Base-by-base conservation (phyloP, 345 rosid genomes). In the Gossypium anomalum region DNA sequence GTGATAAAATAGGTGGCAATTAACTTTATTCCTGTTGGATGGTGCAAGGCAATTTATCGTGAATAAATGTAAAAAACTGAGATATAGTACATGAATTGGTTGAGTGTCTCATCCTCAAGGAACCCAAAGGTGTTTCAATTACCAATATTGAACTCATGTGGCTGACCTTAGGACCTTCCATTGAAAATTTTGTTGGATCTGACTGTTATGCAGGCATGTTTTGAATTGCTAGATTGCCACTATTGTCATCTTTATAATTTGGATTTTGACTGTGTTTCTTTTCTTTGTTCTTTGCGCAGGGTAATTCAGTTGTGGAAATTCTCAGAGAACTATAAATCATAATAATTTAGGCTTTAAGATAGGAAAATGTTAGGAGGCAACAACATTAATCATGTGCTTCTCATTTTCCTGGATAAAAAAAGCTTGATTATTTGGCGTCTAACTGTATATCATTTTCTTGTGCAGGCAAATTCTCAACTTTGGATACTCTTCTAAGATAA, bases 341-440 rank as follows among this genome's bases (percentile, higher is more conserved):
- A 52, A 23, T 25, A 29, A 15, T 71, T 61, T 74, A 73, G 72
- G 61, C 41, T 78, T 22, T 5, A 17, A 20, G 3, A 55, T 56
- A 17, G 77, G 76, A 83, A 81, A 65, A 93, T 93, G 98, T 78
- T 91, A 70, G 88, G 90, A 79, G 91, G 91, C 77, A 85, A 83
- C 85, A 87, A 81, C 27, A 79, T 73, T 41, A 89, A 83, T 85
- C 80, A 83, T 76, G 76, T 80, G 71, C 84, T 82, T 60, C 93
- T 89, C 29, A 83, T 75, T 75, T 73, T 80, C 43, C 47, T 86
- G 76, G 88, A 86, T 49, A 34, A 34, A 34, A 87, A 88, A 85
- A 7, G 43, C 41, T 47, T 47, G 20, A 13, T 47, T 13, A 48
- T 67, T 41, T n/a, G 69, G 51, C 11, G 5, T 71, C 20, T 71